phyloP scores from a whole-genome alignment of 179 eudicot species.

The Dionaea muscipula region DNA sequence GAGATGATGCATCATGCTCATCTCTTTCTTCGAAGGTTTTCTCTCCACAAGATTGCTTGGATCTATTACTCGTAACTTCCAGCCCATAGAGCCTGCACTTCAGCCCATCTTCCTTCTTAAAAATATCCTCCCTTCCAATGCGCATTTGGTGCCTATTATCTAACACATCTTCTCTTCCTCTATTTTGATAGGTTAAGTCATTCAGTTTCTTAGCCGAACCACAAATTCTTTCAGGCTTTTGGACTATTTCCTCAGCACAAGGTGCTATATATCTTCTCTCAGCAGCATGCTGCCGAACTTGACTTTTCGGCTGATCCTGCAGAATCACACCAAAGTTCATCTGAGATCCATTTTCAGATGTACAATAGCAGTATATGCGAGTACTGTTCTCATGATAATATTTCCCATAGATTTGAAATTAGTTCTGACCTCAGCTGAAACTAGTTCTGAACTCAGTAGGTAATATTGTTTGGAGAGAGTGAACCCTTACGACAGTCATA shows the following conservation, averaged over 20 bases:
- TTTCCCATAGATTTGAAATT: too few relatives aligned
- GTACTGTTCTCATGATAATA: too few relatives aligned
- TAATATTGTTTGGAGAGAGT: neutral
- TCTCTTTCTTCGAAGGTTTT: constrained; percentile 18
- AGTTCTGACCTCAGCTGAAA: too few relatives aligned
- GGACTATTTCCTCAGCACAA: constrained; percentile 19
- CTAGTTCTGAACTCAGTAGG: too few relatives aligned
- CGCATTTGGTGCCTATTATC: constrained; percentile 14
- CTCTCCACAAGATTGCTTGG: constrained; percentile 20
- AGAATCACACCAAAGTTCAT: constrained; percentile 4
- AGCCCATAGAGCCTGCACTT: constrained; percentile 15
- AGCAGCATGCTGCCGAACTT: constrained; percentile 17
- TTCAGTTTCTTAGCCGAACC: constrained; percentile 18
- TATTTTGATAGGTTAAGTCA: constrained; percentile 16
- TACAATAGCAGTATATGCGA: too few relatives aligned
- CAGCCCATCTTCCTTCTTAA: constrained; percentile 21
- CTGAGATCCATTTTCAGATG: neutral
- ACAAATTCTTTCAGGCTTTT: constrained; percentile 17
- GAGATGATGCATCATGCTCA: constrained; percentile 12
- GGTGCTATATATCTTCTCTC: constrained; percentile 18
- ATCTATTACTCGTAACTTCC: constrained; percentile 19
- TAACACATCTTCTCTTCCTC: constrained; percentile 11
- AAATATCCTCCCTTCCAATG: constrained; percentile 13
- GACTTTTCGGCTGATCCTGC: constrained; percentile 33
- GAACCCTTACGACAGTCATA: neutral